Base-by-base conservation (phyloP, 2,329 filamentous ascomycete genomes). In the Sarocladium oryzae region DNA sequence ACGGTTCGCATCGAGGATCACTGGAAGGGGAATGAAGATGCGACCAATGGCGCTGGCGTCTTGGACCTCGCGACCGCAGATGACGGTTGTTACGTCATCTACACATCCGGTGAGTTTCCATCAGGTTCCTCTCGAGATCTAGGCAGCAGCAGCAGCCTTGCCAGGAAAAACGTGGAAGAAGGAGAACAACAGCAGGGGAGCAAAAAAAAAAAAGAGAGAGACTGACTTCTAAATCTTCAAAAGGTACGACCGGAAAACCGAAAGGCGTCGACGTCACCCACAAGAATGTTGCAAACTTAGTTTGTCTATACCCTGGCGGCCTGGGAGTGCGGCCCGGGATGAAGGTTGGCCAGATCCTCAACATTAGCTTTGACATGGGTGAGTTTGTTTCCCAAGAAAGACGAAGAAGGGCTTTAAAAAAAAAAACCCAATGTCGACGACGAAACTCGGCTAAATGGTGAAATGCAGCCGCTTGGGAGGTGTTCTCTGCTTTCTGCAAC, bases 291-390 rank as follows among this genome's bases (percentile, higher is more conserved):
- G 70, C 73, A 15, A 82, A 82, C 60, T 65, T 79, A 10, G 63
- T 81, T 4, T 72, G 74, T 51, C 61, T 73, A 23, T 68, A 70
- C 20, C 78, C 79, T 0, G 77, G 74, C 5, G 73, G 71, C 52
- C 59, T 83, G 15, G 74, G 71, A 2, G 75, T 82, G 49, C 63
- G 57, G 10, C 61, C 68, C 2, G 78, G 78, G 11, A 74, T 69
- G 10, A 71, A 71, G 11, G 78, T 82, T 7, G 77, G 74, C 2
- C 77, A 79, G 51, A 67, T 81, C 6, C 66, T 82, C 36, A 81
- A 77, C 54, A 73, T 83, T 40, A 76, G 75, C 38, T 83, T 82
- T 55, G 79, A 82, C 55, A 82, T 82, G 78, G 76, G 78, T 80
- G 67, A 58, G 75, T 65, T 33, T n/a, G n/a, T n/a, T n/a, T n/a